Conservation (phyloP, 805 yeast species). For the Ascoidea rubescens region DNA sequence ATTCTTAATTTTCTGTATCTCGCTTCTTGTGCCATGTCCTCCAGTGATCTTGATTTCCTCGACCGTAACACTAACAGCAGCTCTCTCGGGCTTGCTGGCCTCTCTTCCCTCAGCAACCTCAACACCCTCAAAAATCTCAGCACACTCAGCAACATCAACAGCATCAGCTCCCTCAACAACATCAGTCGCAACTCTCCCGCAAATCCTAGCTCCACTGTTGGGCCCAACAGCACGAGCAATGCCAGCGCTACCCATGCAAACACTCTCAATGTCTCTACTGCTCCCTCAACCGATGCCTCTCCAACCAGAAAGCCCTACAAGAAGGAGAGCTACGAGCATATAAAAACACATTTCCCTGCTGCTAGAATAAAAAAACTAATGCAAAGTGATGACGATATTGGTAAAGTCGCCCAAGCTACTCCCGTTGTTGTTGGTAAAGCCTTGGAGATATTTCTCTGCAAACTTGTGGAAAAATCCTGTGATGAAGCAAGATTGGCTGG, state of each 20-base stretch:
- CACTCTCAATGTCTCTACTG: not conserved
- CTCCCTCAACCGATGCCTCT: not conserved
- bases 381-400: constrained; percentile 98
- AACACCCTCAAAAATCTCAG: too few species aligned
- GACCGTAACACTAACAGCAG: too few species aligned
- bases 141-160: too few species aligned
- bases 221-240: too few species aligned
- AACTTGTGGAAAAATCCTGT: constrained; percentile 74
- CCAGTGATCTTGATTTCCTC: too few species aligned
- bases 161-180: too few species aligned
- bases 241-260: not conserved
- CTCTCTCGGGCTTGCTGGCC: too few species aligned
- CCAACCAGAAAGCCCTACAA: not conserved
- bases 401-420: constrained; percentile 97
- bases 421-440: constrained; percentile 98
- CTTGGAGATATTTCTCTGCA: constrained; percentile 79
- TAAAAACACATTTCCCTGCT: constrained; percentile 77
- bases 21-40: too few species aligned
- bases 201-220: too few species aligned
- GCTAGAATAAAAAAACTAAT: constrained; percentile 92
- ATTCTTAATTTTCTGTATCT: too few species aligned
- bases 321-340: constrained; percentile 17
- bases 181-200: too few species aligned
- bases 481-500: constrained; percentile 64
- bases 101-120: too few species aligned